Base-by-base conservation (phyloP, 2,329 filamentous ascomycete genomes). In the Grosmannia penicillata region DNA sequence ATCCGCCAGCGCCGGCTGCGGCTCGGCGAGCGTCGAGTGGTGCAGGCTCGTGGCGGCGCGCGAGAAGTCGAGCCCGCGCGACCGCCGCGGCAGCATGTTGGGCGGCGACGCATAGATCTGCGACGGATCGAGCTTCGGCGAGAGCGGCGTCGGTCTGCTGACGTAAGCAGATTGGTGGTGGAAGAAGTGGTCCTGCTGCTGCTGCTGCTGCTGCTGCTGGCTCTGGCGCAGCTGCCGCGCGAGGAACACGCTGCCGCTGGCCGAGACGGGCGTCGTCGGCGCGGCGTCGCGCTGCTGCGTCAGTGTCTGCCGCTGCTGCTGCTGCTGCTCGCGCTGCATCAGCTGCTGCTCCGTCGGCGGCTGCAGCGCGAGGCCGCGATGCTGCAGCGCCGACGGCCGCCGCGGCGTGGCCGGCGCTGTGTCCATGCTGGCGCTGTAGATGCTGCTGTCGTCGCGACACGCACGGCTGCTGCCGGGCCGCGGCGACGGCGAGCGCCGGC, bases 1-100 rank as follows among this genome's bases (percentile, higher is more conserved):
- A n/a, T n/a, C n/a, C n/a, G n/a, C n/a, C n/a, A n/a, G n/a, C n/a
- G n/a, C n/a, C n/a, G n/a, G n/a, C n/a, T n/a, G n/a, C n/a, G n/a
- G n/a, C 49, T 94, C 84, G 40, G 89, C 87, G 8, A 96, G 71
- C 1, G 83, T 96, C 14, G 89, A 95, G 58, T 96, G 91, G 59
- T 96, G 91, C 18, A 98, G 68, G 54, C 87, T 93, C 10, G 89
- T 95, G 45, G 85, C 91, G 10, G 87, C 87, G 48, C 89, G 74
- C 29, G 89, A 89, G 57, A 94, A 96, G 60, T 96, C 89, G 43
- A 95, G 67, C 31, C 89, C 89, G 40, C 89, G 75, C 23, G 87
- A 95, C 44, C 87, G 78, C 46, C 89, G 76, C 15, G 89, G 89
- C 8, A 96, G 70, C 33, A 93, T 82, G 38, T 87, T 93, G 21